Conservation (phyloP, 352 stramenopile species). For the Globisporangium cystogenes region DNA sequence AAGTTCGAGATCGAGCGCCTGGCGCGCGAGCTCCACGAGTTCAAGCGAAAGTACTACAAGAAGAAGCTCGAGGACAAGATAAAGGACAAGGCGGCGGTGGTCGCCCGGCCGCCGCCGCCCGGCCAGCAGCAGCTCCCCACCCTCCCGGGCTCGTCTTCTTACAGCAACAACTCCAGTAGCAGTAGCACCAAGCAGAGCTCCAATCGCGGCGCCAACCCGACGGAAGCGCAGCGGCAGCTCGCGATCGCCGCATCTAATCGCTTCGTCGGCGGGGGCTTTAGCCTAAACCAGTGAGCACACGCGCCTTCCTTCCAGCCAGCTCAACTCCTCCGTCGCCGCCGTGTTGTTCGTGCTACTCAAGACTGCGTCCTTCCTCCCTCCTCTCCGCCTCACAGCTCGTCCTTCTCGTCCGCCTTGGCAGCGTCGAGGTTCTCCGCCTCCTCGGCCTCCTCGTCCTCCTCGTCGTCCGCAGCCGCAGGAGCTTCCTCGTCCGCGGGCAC, state of each 20-base stretch:
- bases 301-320: too few relatives aligned
- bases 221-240: conserved; percentile 79
- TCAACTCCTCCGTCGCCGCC: too few relatives aligned
- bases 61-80: conserved; percentile 88
- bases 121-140: conserved; percentile 21
- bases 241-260: conserved; percentile 82
- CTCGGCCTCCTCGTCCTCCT: conserved; percentile 48
- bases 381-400: conserved; percentile 46
- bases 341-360: too few relatives aligned
- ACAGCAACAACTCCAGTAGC: conserved; percentile 13
- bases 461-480: conserved; percentile 4
- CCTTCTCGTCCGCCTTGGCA: conserved; percentile 39
- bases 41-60: conserved; percentile 96
- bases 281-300: conserved; percentile 79
- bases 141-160: conserved; percentile 18
- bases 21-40: conserved; percentile 89
- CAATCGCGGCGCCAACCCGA: conserved; percentile 25
- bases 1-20: conserved; percentile 95
- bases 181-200: conserved; percentile 3
- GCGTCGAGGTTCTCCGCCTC: conserved; percentile 21
- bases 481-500: conserved; percentile 58
- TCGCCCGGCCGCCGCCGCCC: conserved; percentile 21
- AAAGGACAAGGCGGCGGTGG: conserved; percentile 41
- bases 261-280: conserved; percentile 92
- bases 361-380: background rate